These are phyloP conservation scores for Hortiboletus rubellus DNA, from an alignment of 1,284 basidiomycete genomes.

Conservation along the genomic window DNA sequence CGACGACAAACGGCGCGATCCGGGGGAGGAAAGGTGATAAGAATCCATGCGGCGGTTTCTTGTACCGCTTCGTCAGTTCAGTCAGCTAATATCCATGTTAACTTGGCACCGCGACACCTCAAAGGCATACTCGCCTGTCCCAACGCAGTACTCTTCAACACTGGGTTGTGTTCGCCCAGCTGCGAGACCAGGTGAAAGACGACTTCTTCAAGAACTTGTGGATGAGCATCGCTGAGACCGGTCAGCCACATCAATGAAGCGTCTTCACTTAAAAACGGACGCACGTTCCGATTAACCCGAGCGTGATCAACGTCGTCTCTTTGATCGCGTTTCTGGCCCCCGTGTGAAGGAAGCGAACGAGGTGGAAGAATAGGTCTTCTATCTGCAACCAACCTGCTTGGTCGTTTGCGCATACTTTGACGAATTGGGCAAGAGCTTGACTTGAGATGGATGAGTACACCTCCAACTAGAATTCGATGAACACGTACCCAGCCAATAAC, in stretches of 20 bases:
- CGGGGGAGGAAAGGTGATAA: conserved; percentile 69
- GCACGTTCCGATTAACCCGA: conserved; percentile 65
- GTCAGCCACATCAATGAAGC: conserved; percentile 3
- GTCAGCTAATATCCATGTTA: conserved; percentile 50
- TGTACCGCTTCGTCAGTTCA: conserved; percentile 54
- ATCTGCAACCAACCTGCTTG: conserved; percentile 35
- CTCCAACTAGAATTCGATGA: background rate
- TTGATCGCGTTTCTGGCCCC: conserved; percentile 44
- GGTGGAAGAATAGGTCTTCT: conserved; percentile 46
- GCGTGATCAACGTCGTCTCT: conserved; percentile 61
- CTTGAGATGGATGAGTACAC: conserved; percentile 35
- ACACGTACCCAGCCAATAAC: conserved; percentile 63
- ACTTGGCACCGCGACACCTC: conserved; percentile 1
- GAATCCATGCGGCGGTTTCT: conserved; percentile 69
- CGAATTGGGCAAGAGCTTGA: conserved; percentile 49
- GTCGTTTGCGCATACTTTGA: conserved; percentile 40
- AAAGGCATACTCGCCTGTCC: conserved; percentile 47
- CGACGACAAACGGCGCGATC: conserved; percentile 68
- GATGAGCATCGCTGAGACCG: conserved; percentile 46
- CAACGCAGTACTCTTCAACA: conserved; percentile 68
- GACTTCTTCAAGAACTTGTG: conserved; percentile 57
- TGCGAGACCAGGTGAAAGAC: conserved; percentile 69
- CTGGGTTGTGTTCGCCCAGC: conserved; percentile 63
- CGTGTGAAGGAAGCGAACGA: conserved; percentile 50
- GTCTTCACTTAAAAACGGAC: conserved; percentile 23